Conservation (phyloP, 768 basidiomycete species). For the Mycena olivaceomarginata region DNA sequence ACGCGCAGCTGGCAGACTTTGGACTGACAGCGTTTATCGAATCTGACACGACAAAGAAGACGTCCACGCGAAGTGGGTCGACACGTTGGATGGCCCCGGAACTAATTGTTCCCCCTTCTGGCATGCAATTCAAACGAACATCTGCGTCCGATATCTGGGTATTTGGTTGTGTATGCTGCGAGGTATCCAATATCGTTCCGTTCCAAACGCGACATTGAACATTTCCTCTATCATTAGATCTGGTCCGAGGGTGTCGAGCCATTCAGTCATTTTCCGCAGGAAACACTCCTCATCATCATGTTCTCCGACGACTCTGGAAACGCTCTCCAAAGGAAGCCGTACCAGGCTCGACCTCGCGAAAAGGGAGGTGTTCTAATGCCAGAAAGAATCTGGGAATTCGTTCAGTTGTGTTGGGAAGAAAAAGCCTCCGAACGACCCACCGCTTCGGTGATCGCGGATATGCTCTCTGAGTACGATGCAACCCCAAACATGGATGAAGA, state of each 20-base stretch:
- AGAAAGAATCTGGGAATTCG: background rate
- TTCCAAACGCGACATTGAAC: no score
- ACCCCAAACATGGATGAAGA: no score
- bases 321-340: background rate
- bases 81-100: background rate
- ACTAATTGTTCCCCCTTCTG: background rate
- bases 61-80: background rate
- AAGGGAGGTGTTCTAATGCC: background rate
- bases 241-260: background rate
- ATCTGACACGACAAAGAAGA: background rate
- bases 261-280: background rate
- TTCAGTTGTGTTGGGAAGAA: background rate
- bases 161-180: background rate
- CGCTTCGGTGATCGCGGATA: background rate
- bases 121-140: background rate
- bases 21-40: background rate
- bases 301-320: background rate
- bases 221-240: background rate
- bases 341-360: background rate
- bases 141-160: background rate
- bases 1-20: background rate
- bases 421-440: background rate
- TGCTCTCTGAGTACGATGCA: background rate
- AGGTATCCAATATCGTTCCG: background rate
- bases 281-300: background rate